phyloP scores from a whole-genome alignment of 2,329 filamentous ascomycete species.

The Aspergillus jensenii region DNA sequence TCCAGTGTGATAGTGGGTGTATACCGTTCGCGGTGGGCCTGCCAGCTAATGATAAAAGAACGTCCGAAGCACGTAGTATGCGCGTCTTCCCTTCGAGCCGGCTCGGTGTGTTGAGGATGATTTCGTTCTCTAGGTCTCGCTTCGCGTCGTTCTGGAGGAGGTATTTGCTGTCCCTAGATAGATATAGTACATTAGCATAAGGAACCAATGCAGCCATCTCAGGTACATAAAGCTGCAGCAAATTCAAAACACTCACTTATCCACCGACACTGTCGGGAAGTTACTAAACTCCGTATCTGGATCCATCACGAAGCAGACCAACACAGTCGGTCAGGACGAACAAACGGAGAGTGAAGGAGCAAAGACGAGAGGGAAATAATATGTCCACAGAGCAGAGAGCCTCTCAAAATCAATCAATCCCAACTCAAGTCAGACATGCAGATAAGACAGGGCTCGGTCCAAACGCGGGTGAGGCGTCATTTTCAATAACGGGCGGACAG shows the following conservation, averaged over 20 bases:
- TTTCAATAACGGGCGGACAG: conserved; percentile 22
- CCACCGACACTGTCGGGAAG: background rate
- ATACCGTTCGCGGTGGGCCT: conserved; percentile 18
- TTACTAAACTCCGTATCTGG: background rate
- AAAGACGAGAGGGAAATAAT: conserved; percentile 5
- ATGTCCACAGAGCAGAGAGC: conserved; percentile 4
- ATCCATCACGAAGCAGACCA: background rate
- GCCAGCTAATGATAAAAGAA: conserved; percentile 22
- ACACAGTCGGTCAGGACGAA: background rate
- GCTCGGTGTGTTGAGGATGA: conserved; percentile 14
- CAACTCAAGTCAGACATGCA: background rate
- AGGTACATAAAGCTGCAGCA: background rate
- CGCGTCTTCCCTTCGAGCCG: conserved; percentile 17
- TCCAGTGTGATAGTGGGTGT: background rate
- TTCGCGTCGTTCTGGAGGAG: conserved; percentile 11
- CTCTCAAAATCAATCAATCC: background rate
- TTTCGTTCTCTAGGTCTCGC: conserved; percentile 21
- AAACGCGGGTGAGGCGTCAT: conserved; percentile 24
- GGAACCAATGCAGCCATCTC: background rate
- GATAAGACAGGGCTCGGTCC: background rate
- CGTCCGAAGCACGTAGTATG: conserved; percentile 24
- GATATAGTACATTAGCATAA: background rate
- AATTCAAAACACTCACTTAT: background rate
- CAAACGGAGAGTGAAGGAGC: background rate
- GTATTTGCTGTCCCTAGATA: background rate